phyloP scores from a whole-genome alignment of 768 basidiomycete genomes.

The Hericium erinaceus region DNA sequence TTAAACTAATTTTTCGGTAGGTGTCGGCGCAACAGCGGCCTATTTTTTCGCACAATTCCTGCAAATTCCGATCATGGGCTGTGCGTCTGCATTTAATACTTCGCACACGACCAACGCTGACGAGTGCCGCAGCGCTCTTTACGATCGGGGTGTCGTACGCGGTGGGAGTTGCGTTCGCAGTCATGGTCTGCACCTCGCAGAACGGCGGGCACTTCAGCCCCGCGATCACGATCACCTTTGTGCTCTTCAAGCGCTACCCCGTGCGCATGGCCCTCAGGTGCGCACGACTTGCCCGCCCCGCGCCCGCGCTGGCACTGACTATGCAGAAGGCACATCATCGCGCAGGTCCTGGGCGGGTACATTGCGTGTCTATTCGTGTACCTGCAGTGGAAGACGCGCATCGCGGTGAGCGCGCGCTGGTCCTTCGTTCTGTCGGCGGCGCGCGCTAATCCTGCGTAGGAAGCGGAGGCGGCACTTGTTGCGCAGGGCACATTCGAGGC shows the following conservation, averaged over 20 bases:
- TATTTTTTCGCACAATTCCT: constrained; percentile 20
- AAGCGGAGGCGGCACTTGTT: constrained; percentile 21
- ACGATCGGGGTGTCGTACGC: constrained; percentile 28
- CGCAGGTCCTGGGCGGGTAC: constrained; percentile 26
- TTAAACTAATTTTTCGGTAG: constrained; percentile 5
- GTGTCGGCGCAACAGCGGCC: constrained; percentile 26
- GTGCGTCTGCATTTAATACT: constrained; percentile 14
- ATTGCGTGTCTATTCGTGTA: constrained; percentile 21
- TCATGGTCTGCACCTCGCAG: constrained; percentile 23
- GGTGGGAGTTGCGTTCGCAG: constrained; percentile 29
- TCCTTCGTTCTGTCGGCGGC: not conserved
- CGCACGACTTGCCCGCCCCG: too few relatives aligned
- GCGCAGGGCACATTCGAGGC: constrained; percentile 20
- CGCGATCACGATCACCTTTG: constrained; percentile 43
- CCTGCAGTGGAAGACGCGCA: constrained; percentile 16
- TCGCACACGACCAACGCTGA: not conserved
- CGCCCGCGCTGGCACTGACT: too few relatives aligned
- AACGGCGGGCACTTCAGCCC: constrained; percentile 41
- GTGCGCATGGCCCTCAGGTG: constrained; percentile 41
- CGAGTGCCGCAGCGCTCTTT: constrained; percentile 18
- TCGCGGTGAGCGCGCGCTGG: constrained; percentile 8
- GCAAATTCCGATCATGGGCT: constrained; percentile 17
- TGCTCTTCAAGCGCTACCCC: constrained; percentile 49
- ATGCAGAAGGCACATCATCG: not conserved
- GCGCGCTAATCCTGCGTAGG: constrained; percentile 2